These are phyloP conservation scores for Lachnellula hyalina DNA, from an alignment of 2,329 filamentous ascomycete species.

Conservation along the genomic window DNA sequence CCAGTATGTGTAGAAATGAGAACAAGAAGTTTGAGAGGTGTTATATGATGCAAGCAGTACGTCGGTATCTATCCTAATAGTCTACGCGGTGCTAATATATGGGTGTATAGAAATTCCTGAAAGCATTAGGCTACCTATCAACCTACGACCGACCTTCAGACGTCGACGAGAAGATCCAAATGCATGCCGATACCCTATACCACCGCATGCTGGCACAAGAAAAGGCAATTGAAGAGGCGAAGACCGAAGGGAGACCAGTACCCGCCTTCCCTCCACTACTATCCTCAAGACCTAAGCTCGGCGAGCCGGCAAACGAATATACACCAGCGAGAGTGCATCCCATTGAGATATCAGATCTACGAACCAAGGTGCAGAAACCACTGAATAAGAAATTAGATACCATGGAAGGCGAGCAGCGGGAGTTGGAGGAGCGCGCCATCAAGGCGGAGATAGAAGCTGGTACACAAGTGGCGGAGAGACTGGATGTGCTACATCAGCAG, in stretches of 20 bases:
- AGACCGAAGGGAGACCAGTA: conserved; percentile 51
- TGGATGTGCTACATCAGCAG: conserved; percentile 51
- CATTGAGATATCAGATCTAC: conserved; percentile 30
- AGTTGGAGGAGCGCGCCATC: conserved; percentile 59
- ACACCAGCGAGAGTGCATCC: conserved; percentile 11
- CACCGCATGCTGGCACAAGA: conserved; percentile 84
- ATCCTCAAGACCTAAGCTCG: conserved; percentile 11
- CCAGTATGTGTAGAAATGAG: conserved; percentile 78
- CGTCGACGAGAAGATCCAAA: conserved; percentile 83
- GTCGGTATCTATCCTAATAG: conserved; percentile 23
- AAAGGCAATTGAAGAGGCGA: conserved; percentile 63
- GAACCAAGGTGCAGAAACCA: conserved; percentile 44
- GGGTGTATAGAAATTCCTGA: conserved; percentile 66
- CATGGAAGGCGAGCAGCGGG: conserved; percentile 52
- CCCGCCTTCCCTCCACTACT: conserved; percentile 58
- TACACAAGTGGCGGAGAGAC: conserved; percentile 50
- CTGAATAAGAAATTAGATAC: conserved; percentile 53
- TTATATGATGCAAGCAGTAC: conserved; percentile 79
- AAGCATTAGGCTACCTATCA: conserved; percentile 81
- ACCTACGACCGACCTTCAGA: conserved; percentile 58
- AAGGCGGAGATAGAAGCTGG: conserved; percentile 57
- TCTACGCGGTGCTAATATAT: too few relatives aligned
- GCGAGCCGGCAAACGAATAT: conserved; percentile 11
- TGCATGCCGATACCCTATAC: conserved; percentile 90
- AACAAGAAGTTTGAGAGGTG: conserved; percentile 77